phyloP scores from a whole-genome alignment of 345 rosid genomes.

The Punica granatum region DNA sequence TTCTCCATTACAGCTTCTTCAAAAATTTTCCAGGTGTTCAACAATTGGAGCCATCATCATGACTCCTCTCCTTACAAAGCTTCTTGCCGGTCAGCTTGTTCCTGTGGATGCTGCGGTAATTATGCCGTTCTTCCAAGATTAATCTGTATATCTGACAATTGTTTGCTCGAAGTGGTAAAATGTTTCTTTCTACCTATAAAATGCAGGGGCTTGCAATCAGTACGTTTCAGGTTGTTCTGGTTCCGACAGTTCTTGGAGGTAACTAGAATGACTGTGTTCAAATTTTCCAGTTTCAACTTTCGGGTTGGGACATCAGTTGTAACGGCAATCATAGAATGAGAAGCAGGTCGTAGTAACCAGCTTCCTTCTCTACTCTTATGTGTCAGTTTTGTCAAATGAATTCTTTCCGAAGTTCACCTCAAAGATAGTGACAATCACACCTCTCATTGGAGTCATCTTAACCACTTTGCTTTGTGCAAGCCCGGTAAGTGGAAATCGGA shows the following conservation, averaged over 20 bases:
- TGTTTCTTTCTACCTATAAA: slow-evolving; percentile 7
- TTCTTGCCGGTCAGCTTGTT: slow-evolving; percentile 99
- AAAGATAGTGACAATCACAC: slow-evolving; percentile 71
- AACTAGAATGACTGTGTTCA: background rate
- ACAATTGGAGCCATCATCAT: slow-evolving; percentile 93
- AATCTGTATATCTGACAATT: background rate
- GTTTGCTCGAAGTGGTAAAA: background rate
- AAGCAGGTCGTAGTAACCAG: background rate
- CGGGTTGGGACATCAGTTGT: background rate
- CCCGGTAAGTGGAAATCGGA: slow-evolving; percentile 50
- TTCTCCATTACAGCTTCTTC: background rate
- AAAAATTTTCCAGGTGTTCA: slow-evolving; percentile 60
- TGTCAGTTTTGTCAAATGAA: slow-evolving; percentile 79
- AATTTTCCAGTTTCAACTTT: slow-evolving; percentile 1
- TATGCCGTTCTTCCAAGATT: background rate
- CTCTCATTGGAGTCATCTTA: slow-evolving; percentile 85
- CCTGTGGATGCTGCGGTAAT: slow-evolving; percentile 94
- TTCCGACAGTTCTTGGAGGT: slow-evolving; percentile 90
- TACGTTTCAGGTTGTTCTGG: slow-evolving; percentile 93
- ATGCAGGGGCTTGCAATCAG: slow-evolving; percentile 87
- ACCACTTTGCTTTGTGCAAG: slow-evolving; percentile 95
- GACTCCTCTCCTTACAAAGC: slow-evolving; percentile 98
- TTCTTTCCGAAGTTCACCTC: slow-evolving; percentile 88
- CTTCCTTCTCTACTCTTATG: slow-evolving; percentile 13
- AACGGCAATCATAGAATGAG: background rate